These are phyloP conservation scores for Chaetothyriales sp. DNA, from an alignment of 2,329 filamentous ascomycete species.

Conservation along the genomic window DNA sequence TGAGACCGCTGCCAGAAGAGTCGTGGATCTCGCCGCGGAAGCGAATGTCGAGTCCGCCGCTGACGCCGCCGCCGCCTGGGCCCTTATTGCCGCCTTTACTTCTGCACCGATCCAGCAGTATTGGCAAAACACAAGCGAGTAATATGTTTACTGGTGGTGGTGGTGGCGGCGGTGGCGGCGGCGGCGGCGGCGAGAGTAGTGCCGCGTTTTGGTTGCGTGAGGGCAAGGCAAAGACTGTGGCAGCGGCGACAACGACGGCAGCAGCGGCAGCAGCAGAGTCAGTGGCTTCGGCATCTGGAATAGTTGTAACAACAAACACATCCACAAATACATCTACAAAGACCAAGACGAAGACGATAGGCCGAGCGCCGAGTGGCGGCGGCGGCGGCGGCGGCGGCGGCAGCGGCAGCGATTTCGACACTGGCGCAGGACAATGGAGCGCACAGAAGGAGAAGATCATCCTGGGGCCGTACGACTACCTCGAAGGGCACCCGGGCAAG, in stretches of 20 bases:
- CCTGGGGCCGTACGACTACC: constrained; percentile 31
- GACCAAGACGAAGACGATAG: neutral
- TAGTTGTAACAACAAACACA: neutral
- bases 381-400: neutral
- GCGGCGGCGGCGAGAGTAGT: neutral
- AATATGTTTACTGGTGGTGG: constrained; percentile 5
- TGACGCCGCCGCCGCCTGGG: constrained; percentile 10
- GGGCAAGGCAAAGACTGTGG: neutral
- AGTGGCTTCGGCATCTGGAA: neutral
- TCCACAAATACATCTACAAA: neutral
- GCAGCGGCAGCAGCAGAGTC: neutral
- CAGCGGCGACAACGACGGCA: neutral
- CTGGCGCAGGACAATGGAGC: constrained; percentile 12
- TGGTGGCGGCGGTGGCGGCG: no score
- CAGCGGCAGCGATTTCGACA: constrained; percentile 5
- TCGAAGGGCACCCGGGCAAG: constrained; percentile 31
- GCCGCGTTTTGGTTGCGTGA: no score
- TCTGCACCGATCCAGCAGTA: neutral
- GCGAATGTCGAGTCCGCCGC: constrained; percentile 2
- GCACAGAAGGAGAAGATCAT: constrained; percentile 28
- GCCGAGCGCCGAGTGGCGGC: neutral
- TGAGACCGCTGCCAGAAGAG: constrained; percentile 44
- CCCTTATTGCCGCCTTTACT: neutral
- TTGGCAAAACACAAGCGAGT: constrained; percentile 13
- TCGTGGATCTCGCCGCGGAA: constrained; percentile 40